Conservation (phyloP, 83 land plant genomes). For the Picea abies region DNA sequence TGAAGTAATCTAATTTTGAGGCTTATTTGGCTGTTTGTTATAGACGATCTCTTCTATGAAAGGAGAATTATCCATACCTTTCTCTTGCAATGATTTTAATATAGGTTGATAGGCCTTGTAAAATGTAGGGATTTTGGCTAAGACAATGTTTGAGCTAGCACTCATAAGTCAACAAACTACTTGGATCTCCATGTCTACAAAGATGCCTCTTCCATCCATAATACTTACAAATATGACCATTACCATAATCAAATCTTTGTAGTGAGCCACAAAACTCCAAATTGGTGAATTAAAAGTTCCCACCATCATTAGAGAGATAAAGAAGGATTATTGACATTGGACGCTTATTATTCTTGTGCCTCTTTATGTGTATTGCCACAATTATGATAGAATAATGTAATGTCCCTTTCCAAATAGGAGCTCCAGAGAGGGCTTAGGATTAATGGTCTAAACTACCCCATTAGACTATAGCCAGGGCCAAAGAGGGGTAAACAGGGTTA, state of each 20-base stretch:
- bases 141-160: slow-evolving; percentile 5
- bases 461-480: no score
- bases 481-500: no score
- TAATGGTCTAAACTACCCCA: no score
- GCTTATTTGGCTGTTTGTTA: background rate
- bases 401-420: no score
- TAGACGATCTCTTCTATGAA: slow-evolving; percentile 9
- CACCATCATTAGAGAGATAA: slow-evolving; percentile 6
- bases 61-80: slow-evolving; percentile 2
- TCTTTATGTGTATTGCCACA: no score
- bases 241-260: background rate
- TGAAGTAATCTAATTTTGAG: background rate
- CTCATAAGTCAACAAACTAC: background rate
- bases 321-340: slow-evolving; percentile 2
- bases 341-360: no score
- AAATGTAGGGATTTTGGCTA: slow-evolving; percentile 16
- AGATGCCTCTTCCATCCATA: background rate
- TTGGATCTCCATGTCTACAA: background rate
- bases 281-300: slow-evolving; percentile 1
- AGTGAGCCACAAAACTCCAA: background rate
- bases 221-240: slow-evolving; percentile 7
- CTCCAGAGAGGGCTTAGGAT: no score
- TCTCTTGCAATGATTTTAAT: slow-evolving; percentile 9
- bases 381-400: no score
- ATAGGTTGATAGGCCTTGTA: slow-evolving; percentile 18